A percentile compares a stretch with the other conserved stretches of the same genome.
Conservation (phyloP, 768 basidiomycete genomes). For the Auricularia sp. region DNA sequence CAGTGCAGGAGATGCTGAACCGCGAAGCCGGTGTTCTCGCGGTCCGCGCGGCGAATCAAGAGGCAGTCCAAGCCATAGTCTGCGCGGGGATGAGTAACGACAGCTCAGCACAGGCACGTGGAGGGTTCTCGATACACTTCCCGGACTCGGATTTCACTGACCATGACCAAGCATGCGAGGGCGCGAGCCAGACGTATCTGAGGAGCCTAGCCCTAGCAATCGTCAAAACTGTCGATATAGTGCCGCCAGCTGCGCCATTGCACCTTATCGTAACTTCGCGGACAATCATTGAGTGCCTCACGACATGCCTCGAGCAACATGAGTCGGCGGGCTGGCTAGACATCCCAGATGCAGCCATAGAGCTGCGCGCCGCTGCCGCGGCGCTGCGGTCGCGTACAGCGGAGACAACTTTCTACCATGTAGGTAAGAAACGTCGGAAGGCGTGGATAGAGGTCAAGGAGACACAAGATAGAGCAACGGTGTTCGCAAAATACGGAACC, state of each 20-base stretch:
- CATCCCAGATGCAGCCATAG: background rate
- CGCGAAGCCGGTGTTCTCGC: no score
- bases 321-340: background rate
- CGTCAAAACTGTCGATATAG: background rate
- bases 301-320: background rate
- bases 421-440: no score
- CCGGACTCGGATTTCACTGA: background rate
- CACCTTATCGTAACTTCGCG: background rate
- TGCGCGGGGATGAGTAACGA: background rate
- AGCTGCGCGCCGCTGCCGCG: background rate
- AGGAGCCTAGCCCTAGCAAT: background rate
- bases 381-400: no score
- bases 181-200: background rate
- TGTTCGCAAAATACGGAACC: background rate
- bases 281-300: background rate
- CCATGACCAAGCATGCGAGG: background rate
- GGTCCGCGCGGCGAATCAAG: no score
- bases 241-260: background rate
- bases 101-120: background rate
- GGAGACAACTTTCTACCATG: no score
- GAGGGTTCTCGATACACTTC: background rate
- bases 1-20: no score
- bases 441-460: no score
- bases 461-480: no score
- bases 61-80: background rate